Base-by-base conservation (phyloP, 2,329 filamentous ascomycete species). In the Scedosporium apiospermum region DNA sequence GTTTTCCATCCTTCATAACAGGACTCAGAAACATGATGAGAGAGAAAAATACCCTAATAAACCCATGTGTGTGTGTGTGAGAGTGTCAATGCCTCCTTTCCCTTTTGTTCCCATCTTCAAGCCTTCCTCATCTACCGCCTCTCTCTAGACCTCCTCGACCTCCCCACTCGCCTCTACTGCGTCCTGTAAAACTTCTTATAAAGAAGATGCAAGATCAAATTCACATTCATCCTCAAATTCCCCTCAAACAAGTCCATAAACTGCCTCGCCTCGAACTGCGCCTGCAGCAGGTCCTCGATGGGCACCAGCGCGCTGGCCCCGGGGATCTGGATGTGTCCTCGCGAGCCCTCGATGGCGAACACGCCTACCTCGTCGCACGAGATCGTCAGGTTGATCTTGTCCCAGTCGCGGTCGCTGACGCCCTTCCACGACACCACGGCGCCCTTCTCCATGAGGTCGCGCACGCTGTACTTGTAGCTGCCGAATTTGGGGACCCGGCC, bases 161-260 rank as follows among this genome's bases (percentile, higher is more conserved):
- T 3, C 16, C 12, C 10, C n/a, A 76, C 10, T 3, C 10, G 2
- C 10, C 34, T 38, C 34, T 77, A 87, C 70, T 88, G 85, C 64
- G 86, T 88, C 65, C 86, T 80, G 73, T 99, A 99, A 76, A 99
- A 99, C 82, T 99, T 99, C 84, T 96, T 96, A 81, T 98, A 98
- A 68, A 99, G 84, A 75, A 98, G 80, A 82, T 99, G 95, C 80
- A 99, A 81, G 77, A 99, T 86, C 71, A 99, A 76, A 78, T 99
- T 99, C 71, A 99, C 95, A 75, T 98, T 98, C 71, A 99, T 83
- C 76, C 89, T 88, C 72, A 97, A 81, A 66, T 83, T 84, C 62
- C 88, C 88, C 73, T 96, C 91, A 71, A 99, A 99, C 65, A 98
- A 81, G 71, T 91, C 92, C 85, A 98, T 93, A 74, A 96, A 96